Conservation (phyloP, 345 rosid genomes). For the Eucalyptus curtisii region DNA sequence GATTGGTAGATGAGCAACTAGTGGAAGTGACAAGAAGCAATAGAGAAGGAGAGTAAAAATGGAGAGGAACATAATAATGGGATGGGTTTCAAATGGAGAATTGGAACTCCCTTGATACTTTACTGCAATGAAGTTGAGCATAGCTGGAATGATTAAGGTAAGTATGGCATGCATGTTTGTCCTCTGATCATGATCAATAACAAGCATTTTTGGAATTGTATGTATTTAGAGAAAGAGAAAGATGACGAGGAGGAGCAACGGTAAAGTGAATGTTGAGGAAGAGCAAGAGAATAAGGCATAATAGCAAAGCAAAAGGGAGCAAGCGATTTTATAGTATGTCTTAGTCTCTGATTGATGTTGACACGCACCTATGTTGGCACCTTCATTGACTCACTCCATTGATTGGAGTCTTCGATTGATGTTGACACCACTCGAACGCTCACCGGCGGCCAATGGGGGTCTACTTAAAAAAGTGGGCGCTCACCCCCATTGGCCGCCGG, state of each 20-base stretch:
- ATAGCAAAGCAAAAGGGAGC: no score
- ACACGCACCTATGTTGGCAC: no score
- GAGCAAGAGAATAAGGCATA: neutral
- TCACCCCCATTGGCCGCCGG: no score
- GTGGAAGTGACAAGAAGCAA: neutral
- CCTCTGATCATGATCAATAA: neutral
- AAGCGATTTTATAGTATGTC: no score
- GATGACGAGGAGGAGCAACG: neutral
- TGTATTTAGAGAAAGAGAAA: neutral
- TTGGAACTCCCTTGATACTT: neutral
- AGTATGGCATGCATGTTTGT: neutral
- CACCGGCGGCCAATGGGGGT: no score
- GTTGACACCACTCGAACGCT: no score
- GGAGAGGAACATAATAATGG: neutral
- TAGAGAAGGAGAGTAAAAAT: neutral
- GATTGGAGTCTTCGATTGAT: no score
- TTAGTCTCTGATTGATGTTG: no score
- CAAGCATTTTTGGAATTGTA: neutral
- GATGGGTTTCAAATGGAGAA: neutral
- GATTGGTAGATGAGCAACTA: fast-evolving
- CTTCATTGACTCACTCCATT: no score
- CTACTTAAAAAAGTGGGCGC: no score
- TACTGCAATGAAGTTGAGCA: neutral
- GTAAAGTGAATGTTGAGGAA: neutral
- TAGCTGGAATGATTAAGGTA: neutral